These are phyloP conservation scores for Gossypium longicalyx DNA, from an alignment of 345 rosid species.

Conservation along the genomic window DNA sequence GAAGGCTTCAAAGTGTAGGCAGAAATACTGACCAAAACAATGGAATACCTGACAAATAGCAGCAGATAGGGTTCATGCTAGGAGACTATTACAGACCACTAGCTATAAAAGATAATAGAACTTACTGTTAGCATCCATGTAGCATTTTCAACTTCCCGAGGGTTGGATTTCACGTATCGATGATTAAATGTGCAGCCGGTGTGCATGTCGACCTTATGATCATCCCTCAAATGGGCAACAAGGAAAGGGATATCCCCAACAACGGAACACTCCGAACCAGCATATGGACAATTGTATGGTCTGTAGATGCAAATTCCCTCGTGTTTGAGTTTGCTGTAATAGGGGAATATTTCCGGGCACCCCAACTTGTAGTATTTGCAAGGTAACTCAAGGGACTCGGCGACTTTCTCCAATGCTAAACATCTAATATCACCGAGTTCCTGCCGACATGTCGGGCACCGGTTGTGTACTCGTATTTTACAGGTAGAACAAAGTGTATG, in stretches of 20 bases:
- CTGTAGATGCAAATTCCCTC: constrained; percentile 62
- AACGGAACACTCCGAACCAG: constrained; percentile 63
- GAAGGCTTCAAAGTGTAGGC: constrained; percentile 94
- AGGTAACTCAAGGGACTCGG: constrained; percentile 71
- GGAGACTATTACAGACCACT: background rate
- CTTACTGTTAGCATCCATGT: constrained; percentile 63
- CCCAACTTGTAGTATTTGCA: constrained; percentile 72
- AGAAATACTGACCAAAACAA: constrained; percentile 92
- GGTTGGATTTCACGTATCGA: constrained; percentile 75
- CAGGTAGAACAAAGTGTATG: constrained; percentile 78
- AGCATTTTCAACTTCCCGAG: constrained; percentile 77
- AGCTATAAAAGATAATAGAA: background rate
- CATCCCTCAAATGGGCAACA: constrained; percentile 70
- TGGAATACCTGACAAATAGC: constrained; percentile 40
- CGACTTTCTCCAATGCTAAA: constrained; percentile 77
- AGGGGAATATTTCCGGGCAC: constrained; percentile 74
- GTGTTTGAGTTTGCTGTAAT: constrained; percentile 72
- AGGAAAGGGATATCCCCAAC: constrained; percentile 70
- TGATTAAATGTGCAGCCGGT: constrained; percentile 72
- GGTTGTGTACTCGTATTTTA: constrained; percentile 67
- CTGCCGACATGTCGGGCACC: constrained; percentile 76
- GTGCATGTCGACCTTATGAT: constrained; percentile 82
- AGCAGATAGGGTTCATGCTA: background rate
- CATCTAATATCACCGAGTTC: constrained; percentile 83
- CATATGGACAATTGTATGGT: constrained; percentile 72